Evolutionary conservation across 1,284 basidiomycete genomes (phyloP), one percentile per base, ranked within the genome.

Genomic region (Stygiomarasmius scandens): DNA sequence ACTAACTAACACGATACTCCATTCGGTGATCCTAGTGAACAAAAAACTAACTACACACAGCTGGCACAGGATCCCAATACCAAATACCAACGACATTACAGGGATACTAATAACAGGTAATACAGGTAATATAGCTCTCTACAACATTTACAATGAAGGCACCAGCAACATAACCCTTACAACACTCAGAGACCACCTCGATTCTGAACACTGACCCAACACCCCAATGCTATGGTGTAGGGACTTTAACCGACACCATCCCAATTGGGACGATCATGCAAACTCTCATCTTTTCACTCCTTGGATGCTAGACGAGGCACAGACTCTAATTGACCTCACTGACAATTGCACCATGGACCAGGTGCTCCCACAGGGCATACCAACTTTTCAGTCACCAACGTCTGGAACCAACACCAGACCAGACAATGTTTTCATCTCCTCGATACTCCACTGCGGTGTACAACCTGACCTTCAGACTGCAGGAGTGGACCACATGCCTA

Each of bases 191-290:
- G n/a, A 19, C n/a, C 19, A 36, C 41, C 9, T 55, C 3, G 1
- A 47, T 6, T 5, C n/a, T 41, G 8, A 41, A 12, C 16, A 19
- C n/a, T 47, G 3, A 10, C 23, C n/a, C 2, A 12, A 12, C 6
- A 10, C 11, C 23, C 25, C 3, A 16, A 24, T 53, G 3, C 2
- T 77, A 1, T 77, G 74, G 74, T 62, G 70, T 0, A 79, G 79
- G 0, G 78, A 83, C 64, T 82, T 82, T 71, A 83, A 82, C 64
- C 61, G 74, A 0, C 80, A 84, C 61, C 77, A 83, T 66, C 76
- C 73, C 0, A 25, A 74, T 0, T 84, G 79, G 81, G 77, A 81
- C 3, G 70, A 74, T 2, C 54, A 62, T 0, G 23, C 57, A 0
- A 79, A 83, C 56, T 5, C 52, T 0, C 75, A 74, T 24, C 71